Evolutionary conservation across 495 filamentous ascomycete genomes (phyloP).

Genomic region (Talaromyces liani): DNA sequence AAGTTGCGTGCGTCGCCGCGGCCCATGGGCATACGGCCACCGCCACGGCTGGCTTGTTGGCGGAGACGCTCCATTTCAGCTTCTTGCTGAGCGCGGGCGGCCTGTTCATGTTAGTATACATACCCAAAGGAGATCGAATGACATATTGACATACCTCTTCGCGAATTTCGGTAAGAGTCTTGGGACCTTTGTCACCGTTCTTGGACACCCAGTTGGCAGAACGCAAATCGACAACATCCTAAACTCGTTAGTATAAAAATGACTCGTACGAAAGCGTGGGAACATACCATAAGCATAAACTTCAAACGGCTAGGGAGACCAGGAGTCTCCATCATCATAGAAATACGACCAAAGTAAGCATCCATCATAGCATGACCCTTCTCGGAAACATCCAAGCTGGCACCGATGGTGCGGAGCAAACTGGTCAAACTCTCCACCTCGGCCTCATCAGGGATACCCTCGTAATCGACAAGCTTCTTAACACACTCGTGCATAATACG

Average conservation of each 20-base stretch:
- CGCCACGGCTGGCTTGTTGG: slow-evolving; percentile 44
- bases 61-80: slow-evolving; percentile 47
- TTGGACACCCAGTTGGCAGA: slow-evolving; percentile 70
- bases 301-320: slow-evolving; percentile 76
- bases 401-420: slow-evolving; percentile 84
- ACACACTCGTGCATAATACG: slow-evolving; percentile 99
- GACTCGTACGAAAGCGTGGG: not conserved
- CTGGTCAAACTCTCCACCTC: slow-evolving; percentile 93
- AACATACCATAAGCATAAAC: slow-evolving; percentile 84
- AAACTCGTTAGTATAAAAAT: not conserved
- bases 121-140: not conserved
- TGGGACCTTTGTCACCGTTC: slow-evolving; percentile 82
- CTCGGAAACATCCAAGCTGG: slow-evolving; percentile 71
- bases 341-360: slow-evolving; percentile 86
- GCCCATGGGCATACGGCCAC: slow-evolving; percentile 61
- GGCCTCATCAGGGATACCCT: slow-evolving; percentile 87
- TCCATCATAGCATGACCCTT: slow-evolving; percentile 80
- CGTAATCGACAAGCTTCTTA: slow-evolving; percentile 90
- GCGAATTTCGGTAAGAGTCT: slow-evolving; percentile 88
- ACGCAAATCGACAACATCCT: slow-evolving; percentile 83
- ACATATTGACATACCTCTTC: slow-evolving; percentile 58
- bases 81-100: slow-evolving; percentile 58
- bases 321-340: slow-evolving; percentile 65
- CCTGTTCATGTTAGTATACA: slow-evolving; percentile 35
- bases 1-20: slow-evolving; percentile 83